Conservation (phyloP, 352 stramenopile genomes). For the Lagenidium giganteum region DNA sequence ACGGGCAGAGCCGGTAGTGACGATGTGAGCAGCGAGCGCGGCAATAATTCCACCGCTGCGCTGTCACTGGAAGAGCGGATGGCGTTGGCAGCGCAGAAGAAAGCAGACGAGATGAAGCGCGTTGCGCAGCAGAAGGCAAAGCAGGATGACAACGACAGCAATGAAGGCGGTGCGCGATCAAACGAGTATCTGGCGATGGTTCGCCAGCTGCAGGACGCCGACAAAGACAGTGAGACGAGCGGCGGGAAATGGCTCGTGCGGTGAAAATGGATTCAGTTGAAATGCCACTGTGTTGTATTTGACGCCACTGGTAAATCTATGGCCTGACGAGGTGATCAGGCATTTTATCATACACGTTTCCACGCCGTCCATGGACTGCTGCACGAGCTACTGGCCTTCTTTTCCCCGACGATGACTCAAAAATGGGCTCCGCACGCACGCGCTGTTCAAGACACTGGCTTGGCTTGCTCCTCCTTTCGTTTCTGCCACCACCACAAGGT, state of each 20-base stretch:
- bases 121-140: constrained; percentile 2
- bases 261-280: constrained; percentile 32
- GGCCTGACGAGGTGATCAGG: too few species aligned
- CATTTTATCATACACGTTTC: too few species aligned
- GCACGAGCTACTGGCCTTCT: too few species aligned
- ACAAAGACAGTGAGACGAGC: constrained; percentile 37
- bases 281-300: constrained; percentile 10
- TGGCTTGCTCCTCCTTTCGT: too few species aligned
- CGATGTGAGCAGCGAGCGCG: not conserved
- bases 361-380: too few species aligned
- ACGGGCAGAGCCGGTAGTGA: too few species aligned
- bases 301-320: too few species aligned
- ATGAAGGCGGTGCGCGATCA: constrained; percentile 7
- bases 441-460: too few species aligned
- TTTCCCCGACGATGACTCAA: too few species aligned
- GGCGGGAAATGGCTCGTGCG: constrained; percentile 73
- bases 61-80: constrained; percentile 53
- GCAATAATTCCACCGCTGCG: constrained; percentile 6
- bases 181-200: constrained; percentile 66
- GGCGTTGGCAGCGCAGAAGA: constrained; percentile 50
- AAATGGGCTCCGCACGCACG: too few species aligned
- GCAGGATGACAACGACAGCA: constrained; percentile 3
- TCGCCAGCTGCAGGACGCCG: constrained; percentile 50
- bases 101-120: constrained; percentile 33
- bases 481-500: too few species aligned